Base-by-base conservation (phyloP, 2,329 filamentous ascomycete species). In the Pseudogymnoascus sp. region DNA sequence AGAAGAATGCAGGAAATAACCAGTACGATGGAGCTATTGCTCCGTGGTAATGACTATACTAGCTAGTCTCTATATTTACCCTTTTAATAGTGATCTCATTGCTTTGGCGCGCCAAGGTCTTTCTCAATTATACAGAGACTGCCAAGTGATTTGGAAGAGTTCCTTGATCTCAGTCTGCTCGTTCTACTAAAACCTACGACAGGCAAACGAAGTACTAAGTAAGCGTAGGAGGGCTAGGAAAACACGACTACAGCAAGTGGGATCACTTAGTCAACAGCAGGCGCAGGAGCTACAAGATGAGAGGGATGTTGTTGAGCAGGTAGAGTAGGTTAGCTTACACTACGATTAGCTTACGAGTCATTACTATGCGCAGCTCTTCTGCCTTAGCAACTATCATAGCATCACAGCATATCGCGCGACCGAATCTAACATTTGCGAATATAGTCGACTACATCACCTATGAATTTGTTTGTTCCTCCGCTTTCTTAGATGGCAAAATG, bases 1-100 rank as follows among this genome's bases (percentile, higher is more conserved):
- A 64, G 33, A 63, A 63, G 5, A 43, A 43, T 16, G 25, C 45
- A 31, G 45, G 45, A 33, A 55, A 55, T 55, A 55, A 55, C 28
- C 45, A 55, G 45, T 55, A 55, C 23, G 45, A 55, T 55, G 45
- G 45, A 55, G 28, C 45, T n/a, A 55, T 31, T 55, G 45, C 28
- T 18, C 25, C 45, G 5, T 55, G 45, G 45, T 55, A 33, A 55
- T 55, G 45, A n/a, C 45, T 31, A 23, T 25, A 7, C 25, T 28
- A 28, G 16, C 28, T 12, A 55, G 23, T 16, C 43, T 8, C 43
- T 49, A 8, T 31, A 8, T 49, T 23, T 49, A 3, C 43, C 23
- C 16, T 49, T 49, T 6, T 18, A 9, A 49, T n/a, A 28, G 14
- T 28, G 23, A 28, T 9, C 14, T 25, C 12, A 28, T 49, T 7